Base-by-base conservation (phyloP, 2,329 filamentous ascomycete genomes). In the Calonectria crousiana region DNA sequence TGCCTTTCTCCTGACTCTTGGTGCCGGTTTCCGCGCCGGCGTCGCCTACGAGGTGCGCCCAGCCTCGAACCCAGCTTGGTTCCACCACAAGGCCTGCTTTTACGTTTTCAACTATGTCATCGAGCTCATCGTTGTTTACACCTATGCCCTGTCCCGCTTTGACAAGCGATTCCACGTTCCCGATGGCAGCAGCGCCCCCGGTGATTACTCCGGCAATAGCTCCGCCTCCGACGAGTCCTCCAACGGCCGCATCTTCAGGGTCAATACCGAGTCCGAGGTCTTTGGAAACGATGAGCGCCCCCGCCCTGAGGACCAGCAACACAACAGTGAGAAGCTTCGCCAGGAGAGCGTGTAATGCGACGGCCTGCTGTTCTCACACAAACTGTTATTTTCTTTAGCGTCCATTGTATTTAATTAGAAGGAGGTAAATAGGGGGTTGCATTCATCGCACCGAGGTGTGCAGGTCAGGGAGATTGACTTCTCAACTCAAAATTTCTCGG, bases 31-130 rank as follows among this genome's bases (percentile, higher is more conserved):
- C 85, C 90, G 95, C 44, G 87, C 90, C 36, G 93, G 89, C 20
- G 90, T 90, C 1, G 85, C 82, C 34, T 95, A 89, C 83, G 86
- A 87, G 70, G 81, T 87, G 0, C 89, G 88, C 34, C 90, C 87
- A 4, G 78, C 80, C 71, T 86, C 56, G 14, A 52, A 91, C 72
- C 92, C 94, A 2, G 92, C 92, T 6, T 94, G 92, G 89, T 96
- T 93, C 82, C 90, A 95, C 79, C 87, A 87, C 80, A 94, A 93
- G 82, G 90, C 92, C 2, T 91, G 90, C 79, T 98, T 95, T 86
- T 98, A 97, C 86, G 85, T 92, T 81, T 94, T 97, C 86, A 94
- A 95, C 85, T 97, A 94, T 81, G 87, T 86, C 20, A 87, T 96
- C 47, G 95, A 98, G 84, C 86, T 96, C 51, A 81, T 93, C 30